Base-by-base conservation (phyloP, 2,329 filamentous ascomycete genomes). In the Pseudogymnoascus sp. region DNA sequence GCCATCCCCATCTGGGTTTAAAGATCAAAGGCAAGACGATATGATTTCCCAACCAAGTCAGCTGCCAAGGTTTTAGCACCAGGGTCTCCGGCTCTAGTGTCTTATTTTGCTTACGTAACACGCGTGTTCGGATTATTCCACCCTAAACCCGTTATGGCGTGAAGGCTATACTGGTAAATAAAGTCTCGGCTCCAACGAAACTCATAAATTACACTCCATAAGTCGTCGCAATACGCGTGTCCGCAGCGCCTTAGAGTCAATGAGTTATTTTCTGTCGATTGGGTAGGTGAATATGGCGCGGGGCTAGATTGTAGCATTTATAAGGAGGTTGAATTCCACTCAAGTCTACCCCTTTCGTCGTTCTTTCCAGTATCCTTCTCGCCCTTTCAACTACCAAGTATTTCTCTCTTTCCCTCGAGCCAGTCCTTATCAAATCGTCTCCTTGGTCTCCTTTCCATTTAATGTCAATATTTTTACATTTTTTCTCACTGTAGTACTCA, bases 141-240 rank as follows among this genome's bases (percentile, higher is more conserved):
- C n/a, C 4, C 16, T 55, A 33, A 33, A 33, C 49, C 49, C 29
- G 10, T 55, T 55, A 31, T 55, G 29, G 49, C 10, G n/a, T 19
- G 26, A 26, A 33, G 49, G 31, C n/a, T 7, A 7, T 14, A 12
- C 29, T 4, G 10, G n/a, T 19, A 31, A 55, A 19, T 19, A 12
- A 33, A 19, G 26, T 16, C 49, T 55, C 33, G 49, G 49, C 49
- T 55, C 29, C 26, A 55, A 19, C n/a, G 19, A 55, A 55, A 33
- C 6, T 8, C 26, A 55, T 33, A 55, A 31, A 55, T 19, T 33
- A 55, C 16, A 55, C 26, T 55, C 49, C n/a, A 33, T 19, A 21
- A 55, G 49, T 55, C 49, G 49, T 55, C 49, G 49, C 49, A 55
- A 55, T 55, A 55, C 49, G 49, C 49, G 49, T 55, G 49, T 55